A percentile compares a stretch with the other conserved stretches of the same genome.
These are phyloP conservation scores for Torulaspora microellipsoides DNA, from an alignment of 805 yeast genomes.

Conservation along the genomic window DNA sequence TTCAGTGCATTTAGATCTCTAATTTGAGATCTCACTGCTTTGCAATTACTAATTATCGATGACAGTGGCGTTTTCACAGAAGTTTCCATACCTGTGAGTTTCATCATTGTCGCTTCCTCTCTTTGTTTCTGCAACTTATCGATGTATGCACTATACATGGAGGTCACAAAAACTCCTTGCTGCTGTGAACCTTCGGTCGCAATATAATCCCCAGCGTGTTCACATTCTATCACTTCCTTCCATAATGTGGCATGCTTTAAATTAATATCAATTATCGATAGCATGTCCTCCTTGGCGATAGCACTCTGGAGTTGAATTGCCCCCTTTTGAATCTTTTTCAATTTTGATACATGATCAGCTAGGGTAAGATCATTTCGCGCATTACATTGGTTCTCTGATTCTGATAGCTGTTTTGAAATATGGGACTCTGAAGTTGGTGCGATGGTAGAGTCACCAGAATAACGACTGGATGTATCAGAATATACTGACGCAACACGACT, in stretches of 20 bases:
- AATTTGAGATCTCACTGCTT: constrained; percentile 23
- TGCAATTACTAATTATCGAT: constrained; percentile 23
- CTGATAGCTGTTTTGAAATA: background rate
- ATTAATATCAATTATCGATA: constrained; percentile 19
- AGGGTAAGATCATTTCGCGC: constrained; percentile 9
- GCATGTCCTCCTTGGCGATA: constrained; percentile 18
- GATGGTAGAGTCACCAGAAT: constrained; percentile 14
- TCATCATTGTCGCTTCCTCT: constrained; percentile 28
- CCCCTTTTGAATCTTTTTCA: constrained; percentile 20
- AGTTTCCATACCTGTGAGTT: constrained; percentile 25
- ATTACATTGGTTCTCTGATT: background rate
- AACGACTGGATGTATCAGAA: constrained; percentile 19
- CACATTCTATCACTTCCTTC: constrained; percentile 29
- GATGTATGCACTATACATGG: constrained; percentile 29
- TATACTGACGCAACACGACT: constrained; percentile 4
- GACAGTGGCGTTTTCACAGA: constrained; percentile 31
- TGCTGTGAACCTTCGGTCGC: background rate
- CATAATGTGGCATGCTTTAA: constrained; percentile 25
- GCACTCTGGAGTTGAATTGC: constrained; percentile 20
- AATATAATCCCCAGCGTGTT: constrained; percentile 13
- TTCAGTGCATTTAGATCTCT: constrained; percentile 33
- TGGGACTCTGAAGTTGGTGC: background rate
- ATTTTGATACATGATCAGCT: constrained; percentile 21
- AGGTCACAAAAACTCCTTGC: constrained; percentile 2
- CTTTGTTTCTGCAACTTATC: constrained; percentile 27